These are phyloP conservation scores for Termitomyces sp. DNA, from an alignment of 768 basidiomycete genomes.

Conservation along the genomic window DNA sequence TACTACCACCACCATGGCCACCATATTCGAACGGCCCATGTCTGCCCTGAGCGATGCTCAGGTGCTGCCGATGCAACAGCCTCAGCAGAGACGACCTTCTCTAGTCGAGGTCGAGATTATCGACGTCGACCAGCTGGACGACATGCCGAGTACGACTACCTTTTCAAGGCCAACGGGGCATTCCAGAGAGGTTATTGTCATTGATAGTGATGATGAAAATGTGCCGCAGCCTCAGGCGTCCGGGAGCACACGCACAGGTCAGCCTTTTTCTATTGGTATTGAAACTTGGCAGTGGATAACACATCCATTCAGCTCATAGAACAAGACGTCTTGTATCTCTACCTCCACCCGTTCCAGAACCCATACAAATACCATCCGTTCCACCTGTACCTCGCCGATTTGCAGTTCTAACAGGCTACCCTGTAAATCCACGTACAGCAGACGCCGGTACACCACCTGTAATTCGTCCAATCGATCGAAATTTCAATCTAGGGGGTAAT, in stretches of 20 bases:
- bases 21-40: constrained; percentile 25
- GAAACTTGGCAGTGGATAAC: neutral
- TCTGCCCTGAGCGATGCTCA: constrained; percentile 21
- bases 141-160: constrained; percentile 15
- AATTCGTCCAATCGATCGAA: constrained; percentile 46
- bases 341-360: constrained; percentile 33
- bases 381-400: constrained; percentile 43
- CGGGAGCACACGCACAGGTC: constrained; percentile 13
- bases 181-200: constrained; percentile 29
- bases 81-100: constrained; percentile 19
- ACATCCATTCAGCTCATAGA: constrained; percentile 5
- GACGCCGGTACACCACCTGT: constrained; percentile 33
- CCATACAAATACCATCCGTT: constrained; percentile 48
- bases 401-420: constrained; percentile 32
- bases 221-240: constrained; percentile 13
- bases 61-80: neutral
- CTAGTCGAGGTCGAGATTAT: constrained; percentile 42
- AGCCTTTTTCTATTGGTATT: neutral
- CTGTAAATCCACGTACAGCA: constrained; percentile 31
- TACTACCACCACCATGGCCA: constrained; percentile 28
- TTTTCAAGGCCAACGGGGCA: constrained; percentile 4
- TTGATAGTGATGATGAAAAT: constrained; percentile 37
- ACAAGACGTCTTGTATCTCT: constrained; percentile 36
- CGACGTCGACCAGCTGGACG: constrained; percentile 39
- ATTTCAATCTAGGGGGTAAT: constrained; percentile 48